Percentiles rank a stretch among this genome's conserved stretches.
Conservation (phyloP, 2,329 filamentous ascomycete genomes). For the Pseudogymnoascus sp. region DNA sequence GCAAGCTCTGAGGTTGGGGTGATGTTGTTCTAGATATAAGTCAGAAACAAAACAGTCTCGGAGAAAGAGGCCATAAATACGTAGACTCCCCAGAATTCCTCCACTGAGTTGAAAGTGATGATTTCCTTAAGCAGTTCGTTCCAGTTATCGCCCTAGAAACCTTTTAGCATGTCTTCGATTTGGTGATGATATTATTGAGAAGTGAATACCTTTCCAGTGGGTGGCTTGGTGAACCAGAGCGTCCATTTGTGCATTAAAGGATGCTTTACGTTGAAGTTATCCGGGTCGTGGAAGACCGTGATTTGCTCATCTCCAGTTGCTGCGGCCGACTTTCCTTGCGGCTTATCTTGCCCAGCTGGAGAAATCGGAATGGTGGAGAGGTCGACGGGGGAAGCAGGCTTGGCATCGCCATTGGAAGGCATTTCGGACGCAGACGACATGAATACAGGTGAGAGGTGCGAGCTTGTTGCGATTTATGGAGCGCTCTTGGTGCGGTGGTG, state of each 20-base stretch:
- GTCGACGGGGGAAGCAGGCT: constrained; percentile 47
- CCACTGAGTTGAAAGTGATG: constrained; percentile 95
- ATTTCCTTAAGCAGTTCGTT: constrained; percentile 97
- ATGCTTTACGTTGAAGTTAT: constrained; percentile 99
- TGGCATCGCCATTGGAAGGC: constrained; percentile 16
- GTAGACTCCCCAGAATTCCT: constrained; percentile 99
- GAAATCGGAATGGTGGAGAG: constrained; percentile 61
- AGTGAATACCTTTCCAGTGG: constrained; percentile 72
- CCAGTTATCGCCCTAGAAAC: constrained; percentile 83
- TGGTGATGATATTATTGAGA: neutral
- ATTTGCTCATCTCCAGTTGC: constrained; percentile 53
- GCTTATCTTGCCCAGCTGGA: constrained; percentile 50
- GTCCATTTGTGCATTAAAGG: constrained; percentile 97
- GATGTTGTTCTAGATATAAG: constrained; percentile 77
- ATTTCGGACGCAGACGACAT: constrained; percentile 24
- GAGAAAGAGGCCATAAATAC: constrained; percentile 47
- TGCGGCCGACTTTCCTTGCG: constrained; percentile 36
- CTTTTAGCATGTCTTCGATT: constrained; percentile 19
- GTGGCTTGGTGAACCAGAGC: constrained; percentile 98
- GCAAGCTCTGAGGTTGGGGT: constrained; percentile 90
- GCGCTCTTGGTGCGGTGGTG: constrained; percentile 9
- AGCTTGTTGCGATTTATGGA: neutral
- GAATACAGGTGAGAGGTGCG: neutral
- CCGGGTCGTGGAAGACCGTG: constrained; percentile 95
- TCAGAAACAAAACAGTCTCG: constrained; percentile 10